Evolutionary conservation across 2,329 filamentous ascomycete genomes (phyloP).

Genomic region (Fusarium verticillioides): DNA sequence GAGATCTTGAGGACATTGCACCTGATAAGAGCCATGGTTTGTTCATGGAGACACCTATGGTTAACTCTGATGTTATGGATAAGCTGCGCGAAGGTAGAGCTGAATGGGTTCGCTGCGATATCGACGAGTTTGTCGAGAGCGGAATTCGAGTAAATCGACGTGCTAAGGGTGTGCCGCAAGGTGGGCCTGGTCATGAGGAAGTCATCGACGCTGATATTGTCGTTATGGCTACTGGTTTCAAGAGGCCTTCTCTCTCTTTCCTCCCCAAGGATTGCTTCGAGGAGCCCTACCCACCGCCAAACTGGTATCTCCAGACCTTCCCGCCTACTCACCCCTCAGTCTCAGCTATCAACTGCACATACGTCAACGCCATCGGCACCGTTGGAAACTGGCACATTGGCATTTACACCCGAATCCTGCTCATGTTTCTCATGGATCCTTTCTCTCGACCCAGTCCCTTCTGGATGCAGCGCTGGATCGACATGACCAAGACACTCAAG

Average conservation of each 20-base stretch:
- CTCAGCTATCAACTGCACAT: constrained; percentile 85
- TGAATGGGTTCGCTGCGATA: constrained; percentile 85
- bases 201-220: constrained; percentile 78
- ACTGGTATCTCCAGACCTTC: constrained; percentile 91
- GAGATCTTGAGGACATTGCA: constrained; percentile 79
- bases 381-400: constrained; percentile 85
- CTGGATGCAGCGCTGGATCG: constrained; percentile 89
- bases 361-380: constrained; percentile 85
- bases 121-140: constrained; percentile 70
- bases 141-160: constrained; percentile 79
- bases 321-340: constrained; percentile 78
- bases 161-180: constrained; percentile 76
- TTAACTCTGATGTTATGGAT: constrained; percentile 83
- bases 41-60: constrained; percentile 89
- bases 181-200: constrained; percentile 76
- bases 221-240: constrained; percentile 85
- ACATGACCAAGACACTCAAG: constrained; percentile 82
- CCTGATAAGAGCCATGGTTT: constrained; percentile 72
- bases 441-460: constrained; percentile 75
- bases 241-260: constrained; percentile 78
- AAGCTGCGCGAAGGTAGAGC: constrained; percentile 78
- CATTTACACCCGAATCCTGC: constrained; percentile 85
- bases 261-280: constrained; percentile 78
- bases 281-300: constrained; percentile 80
- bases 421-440: constrained; percentile 88